A percentile compares a stretch with the other conserved stretches of the same genome.
Evolutionary conservation across 495 filamentous ascomycete genomes (phyloP).

Genomic region (Aspergillus diversus): DNA sequence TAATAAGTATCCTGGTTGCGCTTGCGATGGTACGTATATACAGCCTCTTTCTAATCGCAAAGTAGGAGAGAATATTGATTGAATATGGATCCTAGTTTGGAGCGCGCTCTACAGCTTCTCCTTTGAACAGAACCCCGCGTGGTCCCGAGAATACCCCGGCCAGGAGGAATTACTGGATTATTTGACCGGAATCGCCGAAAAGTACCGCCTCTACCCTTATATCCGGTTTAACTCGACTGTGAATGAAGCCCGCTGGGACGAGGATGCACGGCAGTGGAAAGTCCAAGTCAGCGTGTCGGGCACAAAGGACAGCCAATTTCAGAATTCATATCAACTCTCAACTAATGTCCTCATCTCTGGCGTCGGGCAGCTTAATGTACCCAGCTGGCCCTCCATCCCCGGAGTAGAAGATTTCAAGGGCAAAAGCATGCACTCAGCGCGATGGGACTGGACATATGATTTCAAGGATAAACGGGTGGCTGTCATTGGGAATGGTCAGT

Average conservation of each 20-base stretch:
- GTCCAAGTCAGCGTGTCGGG: conserved; percentile 44
- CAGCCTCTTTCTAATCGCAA: not conserved
- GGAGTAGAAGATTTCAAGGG: conserved; percentile 61
- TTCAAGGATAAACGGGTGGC: conserved; percentile 55
- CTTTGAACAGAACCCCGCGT: conserved; percentile 66
- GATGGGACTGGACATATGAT: conserved; percentile 56
- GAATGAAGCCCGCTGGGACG: conserved; percentile 60
- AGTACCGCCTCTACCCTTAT: conserved; percentile 59
- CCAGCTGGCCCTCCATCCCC: conserved; percentile 60
- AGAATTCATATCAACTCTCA: conserved; percentile 43
- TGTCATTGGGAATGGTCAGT: conserved; percentile 57
- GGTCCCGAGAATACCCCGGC: conserved; percentile 66
- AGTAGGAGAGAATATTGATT: conserved; percentile 6
- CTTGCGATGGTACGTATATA: conserved; percentile 49
- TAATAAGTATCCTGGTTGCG: conserved; percentile 57
- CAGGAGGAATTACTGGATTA: conserved; percentile 66
- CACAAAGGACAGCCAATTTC: conserved; percentile 51
- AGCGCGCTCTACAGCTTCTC: conserved; percentile 64
- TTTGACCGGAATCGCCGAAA: conserved; percentile 59
- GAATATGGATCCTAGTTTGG: conserved; percentile 35
- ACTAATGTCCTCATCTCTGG: conserved; percentile 66
- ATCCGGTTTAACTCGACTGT: conserved; percentile 59
- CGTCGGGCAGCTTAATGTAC: conserved; percentile 66
- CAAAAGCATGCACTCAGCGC: conserved; percentile 57
- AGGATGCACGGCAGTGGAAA: conserved; percentile 57